Evolutionary conservation across 768 basidiomycete species (phyloP), one percentile per base, ranked within the genome.

Genomic region (Strobilomyces dryophilus): DNA sequence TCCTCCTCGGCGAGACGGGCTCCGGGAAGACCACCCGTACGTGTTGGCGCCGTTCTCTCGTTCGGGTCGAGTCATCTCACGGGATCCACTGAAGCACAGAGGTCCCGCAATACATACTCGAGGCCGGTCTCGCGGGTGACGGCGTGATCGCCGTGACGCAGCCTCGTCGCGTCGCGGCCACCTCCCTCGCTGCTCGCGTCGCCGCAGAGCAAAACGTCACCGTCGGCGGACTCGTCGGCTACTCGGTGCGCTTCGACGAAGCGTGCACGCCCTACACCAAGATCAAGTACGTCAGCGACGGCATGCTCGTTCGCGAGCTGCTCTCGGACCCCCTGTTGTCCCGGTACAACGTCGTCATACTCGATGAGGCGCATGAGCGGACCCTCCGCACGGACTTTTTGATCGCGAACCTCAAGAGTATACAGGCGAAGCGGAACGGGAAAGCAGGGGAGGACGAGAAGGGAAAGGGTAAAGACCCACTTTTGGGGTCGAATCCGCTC

Each of bases 1-100:
- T 98, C 41, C 80, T 99, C 9, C 79, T 99, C 2, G 97, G 95
- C 36, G 97, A 99, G 72, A 98, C 97, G 0, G 97, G 97, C 12
- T 97, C 94, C 18, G 97, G 97, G 57, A 99, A 99, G 74, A 95
- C 95, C 0, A 99, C 97, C 45, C 95, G 95, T 95, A 70, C 63
- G 92, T 84, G 47, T 43, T n/a, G 31, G 36, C 50, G 6, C 36
- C 14, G 15, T 11, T 4, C 2, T 46, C 24, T 32, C 49, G 45
- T 49, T 32, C 52, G 14, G 35, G 45, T 31, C n/a, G 36, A 47
- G 32, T 45, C 47, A 47, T 57, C 61, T 69, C 55, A 67, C 58
- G 43, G 49, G 49, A 37, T 31, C 54, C 54, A 27, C 54, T 68
- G 64, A 71, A 69, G 69, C 45, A 35, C 73, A 99, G 95, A 99